These are phyloP conservation scores for Nicotiana knightiana DNA, from an alignment of 257 asterid species.

Conservation along the genomic window DNA sequence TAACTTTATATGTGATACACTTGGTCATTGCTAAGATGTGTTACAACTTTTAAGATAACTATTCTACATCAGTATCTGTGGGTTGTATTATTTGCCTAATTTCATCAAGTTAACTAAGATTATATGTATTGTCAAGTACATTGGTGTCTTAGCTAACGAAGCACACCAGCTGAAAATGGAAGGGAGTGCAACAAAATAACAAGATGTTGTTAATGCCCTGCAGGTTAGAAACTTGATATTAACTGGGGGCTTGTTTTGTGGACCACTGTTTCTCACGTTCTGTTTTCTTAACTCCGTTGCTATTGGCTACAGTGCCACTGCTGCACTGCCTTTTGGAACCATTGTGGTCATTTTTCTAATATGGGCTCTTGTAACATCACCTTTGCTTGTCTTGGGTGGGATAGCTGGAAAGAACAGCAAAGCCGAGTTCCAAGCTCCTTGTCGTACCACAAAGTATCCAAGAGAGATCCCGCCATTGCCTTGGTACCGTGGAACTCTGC, in stretches of 20 bases:
- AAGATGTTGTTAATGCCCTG: not conserved
- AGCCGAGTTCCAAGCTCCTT: constrained; percentile 46
- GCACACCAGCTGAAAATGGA: not conserved
- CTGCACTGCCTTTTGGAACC: constrained; percentile 46
- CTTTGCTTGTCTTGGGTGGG: constrained; percentile 43
- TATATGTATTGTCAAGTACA: not conserved
- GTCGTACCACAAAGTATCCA: constrained; percentile 44
- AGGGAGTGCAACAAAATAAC: not conserved
- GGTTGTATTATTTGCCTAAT: not conserved
- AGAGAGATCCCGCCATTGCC: constrained; percentile 41
- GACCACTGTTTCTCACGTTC: constrained; percentile 36
- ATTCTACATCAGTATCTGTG: not conserved
- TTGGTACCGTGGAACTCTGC: constrained; percentile 40
- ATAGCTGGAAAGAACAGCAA: constrained; percentile 42
- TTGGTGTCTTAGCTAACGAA: not conserved
- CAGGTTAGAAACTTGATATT: constrained; percentile 42
- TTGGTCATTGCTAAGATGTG: not conserved
- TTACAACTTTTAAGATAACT: not conserved
- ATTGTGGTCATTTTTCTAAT: constrained; percentile 41
- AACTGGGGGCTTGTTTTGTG: constrained; percentile 39
- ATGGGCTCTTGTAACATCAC: constrained; percentile 46
- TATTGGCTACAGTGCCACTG: constrained; percentile 39
- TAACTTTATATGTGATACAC: not conserved
- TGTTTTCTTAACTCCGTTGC: constrained; percentile 45
- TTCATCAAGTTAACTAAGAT: not conserved